Evolutionary conservation across 176 grass and related monocot species (phyloP), one percentile per base, ranked within the genome.

Genomic region (Triticum monococcum): DNA sequence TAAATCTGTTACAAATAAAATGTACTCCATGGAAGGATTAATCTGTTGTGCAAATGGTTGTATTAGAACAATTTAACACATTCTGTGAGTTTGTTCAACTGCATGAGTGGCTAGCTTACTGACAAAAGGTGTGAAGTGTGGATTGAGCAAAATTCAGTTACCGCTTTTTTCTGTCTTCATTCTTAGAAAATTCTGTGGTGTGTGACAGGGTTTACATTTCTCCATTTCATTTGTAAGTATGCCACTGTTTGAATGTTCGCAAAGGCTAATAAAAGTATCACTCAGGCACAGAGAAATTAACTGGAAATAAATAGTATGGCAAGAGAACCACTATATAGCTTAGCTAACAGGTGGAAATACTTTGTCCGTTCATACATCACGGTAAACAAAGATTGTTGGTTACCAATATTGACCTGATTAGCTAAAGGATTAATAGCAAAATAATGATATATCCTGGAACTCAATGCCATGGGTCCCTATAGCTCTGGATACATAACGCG

Each of bases 1-100:
- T 85, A 88, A 72, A 72, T 81, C 40, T 78, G 81, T 85, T 68
- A 64, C 54, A 79, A 87, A 84, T 84, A 75, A 88, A 31, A 23
- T 91, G 78, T 52, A 57, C 31, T 50, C 22, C 26, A 12, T 65
- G 52, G 18, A 83, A 60, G 14, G 76, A 52, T 69, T 54, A 54
- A 54, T 54, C 50, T 18, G 50, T 18, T 12, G n/a, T 72, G 50
- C 3, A 71, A 57, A 77, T 71, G 31, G 30, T 88, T 88, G 65
- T 85, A 11, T 48, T 72, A 69, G 68, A 80, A 61, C n/a, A 77
- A 81, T 22, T 76, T 81, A 3, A 75, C 46, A 84, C 12, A 40
- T 52, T 79, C 46, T 80, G 68, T 35, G 84, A 84, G 75, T 84
- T 80, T 81, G 22, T 76, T 81, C 16, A 77, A 31, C 8, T 72